Conservation (phyloP, 139 green algal species). For the Astrephomene gubernaculifera region DNA sequence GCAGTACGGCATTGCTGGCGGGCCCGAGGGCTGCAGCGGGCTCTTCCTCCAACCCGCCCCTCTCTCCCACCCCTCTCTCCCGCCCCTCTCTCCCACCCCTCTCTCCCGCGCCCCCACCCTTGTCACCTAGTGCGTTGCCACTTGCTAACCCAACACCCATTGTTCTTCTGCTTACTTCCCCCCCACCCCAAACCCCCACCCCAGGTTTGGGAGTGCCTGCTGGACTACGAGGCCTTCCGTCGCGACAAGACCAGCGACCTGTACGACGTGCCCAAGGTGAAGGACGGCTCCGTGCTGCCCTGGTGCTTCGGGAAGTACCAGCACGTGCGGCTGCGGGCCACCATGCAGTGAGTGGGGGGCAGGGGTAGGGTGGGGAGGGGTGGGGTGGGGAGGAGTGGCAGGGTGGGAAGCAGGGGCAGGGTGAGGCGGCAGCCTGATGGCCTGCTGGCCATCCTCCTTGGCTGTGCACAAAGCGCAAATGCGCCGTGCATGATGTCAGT, state of each 20-base stretch:
- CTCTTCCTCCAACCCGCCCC: background rate
- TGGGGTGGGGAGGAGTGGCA: background rate
- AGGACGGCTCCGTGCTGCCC: constrained; percentile 50
- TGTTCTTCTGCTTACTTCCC: background rate
- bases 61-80: background rate
- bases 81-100: background rate
- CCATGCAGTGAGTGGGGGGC: constrained; percentile 16
- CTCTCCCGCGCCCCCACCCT: background rate
- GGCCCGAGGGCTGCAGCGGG: background rate
- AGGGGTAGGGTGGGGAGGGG: background rate
- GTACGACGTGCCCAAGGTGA: constrained; percentile 50
- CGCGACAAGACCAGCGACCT: constrained; percentile 42
- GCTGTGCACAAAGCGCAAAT: too few relatives aligned
- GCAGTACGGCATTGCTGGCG: background rate
- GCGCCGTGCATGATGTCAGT: too few relatives aligned
- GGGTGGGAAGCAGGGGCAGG: too few relatives aligned
- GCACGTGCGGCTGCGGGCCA: constrained; percentile 39
- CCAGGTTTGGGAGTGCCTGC: constrained; percentile 57
- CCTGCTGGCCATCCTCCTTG: too few relatives aligned
- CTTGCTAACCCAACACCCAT: background rate
- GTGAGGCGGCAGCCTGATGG: too few relatives aligned
- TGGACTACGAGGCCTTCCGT: constrained; percentile 61
- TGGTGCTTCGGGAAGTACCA: constrained; percentile 69
- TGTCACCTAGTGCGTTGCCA: background rate
- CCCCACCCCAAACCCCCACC: background rate